Evolutionary conservation across 2,329 filamentous ascomycete genomes (phyloP).

Genomic region (Fusarium udum): DNA sequence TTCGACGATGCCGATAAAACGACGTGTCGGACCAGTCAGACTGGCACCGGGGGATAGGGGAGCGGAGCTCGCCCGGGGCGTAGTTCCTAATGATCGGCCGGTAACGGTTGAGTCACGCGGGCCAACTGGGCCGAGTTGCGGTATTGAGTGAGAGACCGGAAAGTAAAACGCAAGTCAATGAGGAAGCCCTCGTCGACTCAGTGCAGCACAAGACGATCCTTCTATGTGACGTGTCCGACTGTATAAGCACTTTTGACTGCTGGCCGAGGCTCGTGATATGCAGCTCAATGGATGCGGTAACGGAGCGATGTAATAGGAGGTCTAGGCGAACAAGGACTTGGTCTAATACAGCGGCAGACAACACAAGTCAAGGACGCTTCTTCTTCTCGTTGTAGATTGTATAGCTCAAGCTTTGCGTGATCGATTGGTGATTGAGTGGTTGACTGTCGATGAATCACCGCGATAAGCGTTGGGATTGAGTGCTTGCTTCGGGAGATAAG

Average conservation of each 20-base stretch:
- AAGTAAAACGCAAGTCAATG: constrained; percentile 20
- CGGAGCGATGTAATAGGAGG: constrained; percentile 17
- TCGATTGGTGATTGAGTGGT: constrained; percentile 13
- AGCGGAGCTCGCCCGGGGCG: constrained; percentile 46
- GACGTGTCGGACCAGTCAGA: constrained; percentile 44
- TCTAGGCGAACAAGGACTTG: constrained; percentile 33
- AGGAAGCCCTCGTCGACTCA: constrained; percentile 43
- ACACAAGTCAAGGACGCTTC: constrained; percentile 44
- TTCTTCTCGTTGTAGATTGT: constrained; percentile 46
- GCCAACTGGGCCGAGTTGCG: constrained; percentile 30
- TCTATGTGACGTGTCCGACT: constrained; percentile 20
- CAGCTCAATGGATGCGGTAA: constrained; percentile 16
- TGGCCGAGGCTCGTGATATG: constrained; percentile 16
- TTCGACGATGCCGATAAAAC: constrained; percentile 44
- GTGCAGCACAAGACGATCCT: constrained; percentile 26
- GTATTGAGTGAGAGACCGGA: constrained; percentile 13
- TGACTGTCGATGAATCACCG: constrained; percentile 34
- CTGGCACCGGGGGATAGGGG: constrained; percentile 43
- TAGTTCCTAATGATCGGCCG: constrained; percentile 38
- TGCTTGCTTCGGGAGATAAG: constrained; percentile 36
- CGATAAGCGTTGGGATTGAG: constrained; percentile 28
- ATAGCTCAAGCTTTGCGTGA: constrained; percentile 34
- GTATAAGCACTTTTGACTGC: constrained; percentile 21
- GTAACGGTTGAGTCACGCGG: constrained; percentile 39
- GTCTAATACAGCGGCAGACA: constrained; percentile 32